Percentiles rank a stretch among this genome's conserved stretches.
phyloP scores from a whole-genome alignment of 108 stramenopile genomes.

The Nitzschia sp. region DNA sequence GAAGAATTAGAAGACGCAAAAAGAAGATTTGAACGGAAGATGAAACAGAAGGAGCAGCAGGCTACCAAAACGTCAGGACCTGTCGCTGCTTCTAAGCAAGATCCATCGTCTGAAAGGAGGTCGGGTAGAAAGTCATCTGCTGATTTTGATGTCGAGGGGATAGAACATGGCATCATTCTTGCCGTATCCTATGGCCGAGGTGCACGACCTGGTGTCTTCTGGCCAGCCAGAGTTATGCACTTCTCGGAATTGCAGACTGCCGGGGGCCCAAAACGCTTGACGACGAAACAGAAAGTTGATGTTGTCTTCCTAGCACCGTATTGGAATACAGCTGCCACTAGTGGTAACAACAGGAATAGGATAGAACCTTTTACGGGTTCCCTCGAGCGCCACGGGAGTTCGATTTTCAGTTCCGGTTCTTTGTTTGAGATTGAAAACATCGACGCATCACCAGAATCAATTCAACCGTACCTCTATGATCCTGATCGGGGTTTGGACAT shows the following conservation, averaged over 20 bases:
- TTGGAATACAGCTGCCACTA: constrained; percentile 56
- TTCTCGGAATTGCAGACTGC: constrained; percentile 48
- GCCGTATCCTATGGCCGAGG: constrained; percentile 56
- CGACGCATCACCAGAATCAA: constrained; percentile 66
- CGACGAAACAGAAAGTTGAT: constrained; percentile 56
- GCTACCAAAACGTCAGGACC: background rate
- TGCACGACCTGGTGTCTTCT: constrained; percentile 66
- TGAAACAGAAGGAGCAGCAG: constrained; percentile 37
- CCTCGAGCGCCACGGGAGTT: constrained; percentile 12
- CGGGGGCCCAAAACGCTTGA: background rate
- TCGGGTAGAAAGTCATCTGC: constrained; percentile 55
- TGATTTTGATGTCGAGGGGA: constrained; percentile 69
- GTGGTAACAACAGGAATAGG: constrained; percentile 9
- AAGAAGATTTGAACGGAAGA: constrained; percentile 59
- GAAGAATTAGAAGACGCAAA: constrained; percentile 71
- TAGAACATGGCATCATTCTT: constrained; percentile 82
- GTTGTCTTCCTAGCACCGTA: constrained; percentile 80
- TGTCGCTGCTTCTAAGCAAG: background rate
- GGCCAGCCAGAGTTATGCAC: constrained; percentile 88
- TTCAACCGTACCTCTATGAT: constrained; percentile 75
- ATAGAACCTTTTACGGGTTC: constrained; percentile 19
- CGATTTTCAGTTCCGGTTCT: constrained; percentile 38
- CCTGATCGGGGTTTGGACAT: constrained; percentile 50
- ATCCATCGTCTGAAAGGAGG: background rate
- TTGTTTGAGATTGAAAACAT: constrained; percentile 72